Base-by-base conservation (phyloP, 2,329 filamentous ascomycete species). In the Epichloe hybrida region DNA sequence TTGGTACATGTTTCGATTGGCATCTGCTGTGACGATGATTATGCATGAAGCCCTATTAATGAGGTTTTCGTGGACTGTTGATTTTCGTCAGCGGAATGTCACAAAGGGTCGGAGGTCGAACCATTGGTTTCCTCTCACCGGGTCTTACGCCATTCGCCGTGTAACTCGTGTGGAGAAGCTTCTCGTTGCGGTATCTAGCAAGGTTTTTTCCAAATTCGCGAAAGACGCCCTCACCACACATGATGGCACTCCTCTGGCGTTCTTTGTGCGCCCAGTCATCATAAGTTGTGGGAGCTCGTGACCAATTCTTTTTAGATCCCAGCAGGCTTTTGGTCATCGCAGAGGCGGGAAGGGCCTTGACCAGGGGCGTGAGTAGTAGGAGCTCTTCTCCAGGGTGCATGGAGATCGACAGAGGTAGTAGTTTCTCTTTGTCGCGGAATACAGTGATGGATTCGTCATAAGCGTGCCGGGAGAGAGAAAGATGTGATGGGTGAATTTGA, bases 381-480 rank as follows among this genome's bases (percentile, higher is more conserved):
- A 97, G 68, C 63, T 96, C 91, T 62, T 96, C 90, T 51, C 88
- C 86, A 20, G 84, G 79, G 46, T 91, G 84, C 62, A 96, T 77
- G 4, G 87, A 84, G 54, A 84, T 84, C 3, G 87, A 85, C 5
- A 97, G 73, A 1, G 93, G 93, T 3, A 98, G 72, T 2, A 95
- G 70, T 53, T 86, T 82, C 54, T 91, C 86, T 64, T 88, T 91
- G 64, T 98, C 91, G 52, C 90, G 77, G 46, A 97, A 88, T 23
- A 98, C 84, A 0, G 90, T 93, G 53, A 97, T 95, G 1, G 91
- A 96, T 57, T 81, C 84, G 61, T 95, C 90, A 65, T 97, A 98
- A 2, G 89, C 89, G 62, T 80, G 84, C 0, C 82, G 86, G 0
- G 91, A 95, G 5, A 97, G 74, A 5, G 79, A 79, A 9, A 86